Conservation (phyloP, 2,329 filamentous ascomycete species). For the Nemania bipapillata region DNA sequence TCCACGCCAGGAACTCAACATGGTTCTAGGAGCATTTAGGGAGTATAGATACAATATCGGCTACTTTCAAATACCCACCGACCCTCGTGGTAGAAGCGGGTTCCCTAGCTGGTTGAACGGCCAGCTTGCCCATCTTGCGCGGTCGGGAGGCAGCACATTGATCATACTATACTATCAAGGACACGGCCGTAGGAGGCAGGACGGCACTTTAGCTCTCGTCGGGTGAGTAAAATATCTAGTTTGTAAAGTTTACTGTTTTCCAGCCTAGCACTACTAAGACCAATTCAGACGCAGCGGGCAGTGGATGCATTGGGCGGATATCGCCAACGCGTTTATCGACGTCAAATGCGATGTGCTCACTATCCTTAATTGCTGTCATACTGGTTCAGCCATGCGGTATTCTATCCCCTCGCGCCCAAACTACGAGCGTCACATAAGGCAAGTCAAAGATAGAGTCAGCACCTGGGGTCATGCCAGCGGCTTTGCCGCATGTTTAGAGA, state of each 20-base stretch:
- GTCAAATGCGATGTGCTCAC: neutral
- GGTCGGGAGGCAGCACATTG: neutral
- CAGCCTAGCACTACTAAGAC: neutral
- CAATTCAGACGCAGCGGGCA: neutral
- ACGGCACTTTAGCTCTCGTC: neutral
- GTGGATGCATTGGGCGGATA: neutral
- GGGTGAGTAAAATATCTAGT: neutral
- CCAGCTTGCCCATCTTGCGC: neutral
- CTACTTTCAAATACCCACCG: neutral
- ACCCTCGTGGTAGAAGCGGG: neutral
- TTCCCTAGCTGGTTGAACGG: neutral
- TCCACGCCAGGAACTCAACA: neutral
- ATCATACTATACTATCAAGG: constrained; percentile 7
- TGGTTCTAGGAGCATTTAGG: neutral
- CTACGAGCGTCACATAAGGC: neutral
- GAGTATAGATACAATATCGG: neutral
- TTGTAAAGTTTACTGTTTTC: neutral
- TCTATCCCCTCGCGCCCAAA: neutral
- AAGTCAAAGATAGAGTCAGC: neutral
- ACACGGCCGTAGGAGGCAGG: neutral
- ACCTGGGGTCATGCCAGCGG: neutral
- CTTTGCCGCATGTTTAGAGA: constrained; percentile 9
- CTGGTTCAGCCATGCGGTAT: neutral
- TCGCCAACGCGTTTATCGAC: neutral
- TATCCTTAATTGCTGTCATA: constrained; percentile 7